Evolutionary conservation across 768 basidiomycete genomes (phyloP), one percentile per base, ranked within the genome.

Genomic region (Terana coerulea): DNA sequence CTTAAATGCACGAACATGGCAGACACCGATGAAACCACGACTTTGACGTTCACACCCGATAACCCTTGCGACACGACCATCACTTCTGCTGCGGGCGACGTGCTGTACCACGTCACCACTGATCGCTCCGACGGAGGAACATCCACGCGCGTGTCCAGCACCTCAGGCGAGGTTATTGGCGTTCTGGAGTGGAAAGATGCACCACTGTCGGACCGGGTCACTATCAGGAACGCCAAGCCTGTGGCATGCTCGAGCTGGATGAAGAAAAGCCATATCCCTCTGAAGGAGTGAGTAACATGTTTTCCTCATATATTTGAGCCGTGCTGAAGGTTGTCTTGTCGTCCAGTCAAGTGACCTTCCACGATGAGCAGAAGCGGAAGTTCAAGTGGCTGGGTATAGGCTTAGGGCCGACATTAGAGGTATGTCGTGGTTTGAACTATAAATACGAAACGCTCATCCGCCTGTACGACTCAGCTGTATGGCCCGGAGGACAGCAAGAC

Each of bases 331-430:
- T 5, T 26, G 21, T 9, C 22, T 17, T 17, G 17, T 10, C n/a
- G 6, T 35, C 7, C 56, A 76, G 76, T 33, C 65, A 72, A 2
- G 70, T 73, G 3, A 55, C 59, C 15, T 70, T 75, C 55, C 54
- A 66, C 34, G 73, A 72, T 52, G 56, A 63, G n/a, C 43, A 49
- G 8, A 69, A 67, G 3, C 60, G 69, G 31, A 65, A 64, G 30
- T 72, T 69, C 51, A 74, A 71, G 52, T 76, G 75, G 75, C 74
- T 72, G 45, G 72, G 72, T 12, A 68, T 34, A 6, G 39, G 68
- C 52, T 60, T 59, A 10, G 58, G n/a, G 74, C 10, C 48, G 66
- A 17, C 33, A 61, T 7, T 75, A 15, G 66, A n/a, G n/a, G n/a
- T n/a, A n/a, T n/a, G n/a, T n/a, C n/a, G n/a, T n/a, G n/a, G n/a